phyloP scores from a whole-genome alignment of 345 rosid species.

The Schrenkiella parvula region DNA sequence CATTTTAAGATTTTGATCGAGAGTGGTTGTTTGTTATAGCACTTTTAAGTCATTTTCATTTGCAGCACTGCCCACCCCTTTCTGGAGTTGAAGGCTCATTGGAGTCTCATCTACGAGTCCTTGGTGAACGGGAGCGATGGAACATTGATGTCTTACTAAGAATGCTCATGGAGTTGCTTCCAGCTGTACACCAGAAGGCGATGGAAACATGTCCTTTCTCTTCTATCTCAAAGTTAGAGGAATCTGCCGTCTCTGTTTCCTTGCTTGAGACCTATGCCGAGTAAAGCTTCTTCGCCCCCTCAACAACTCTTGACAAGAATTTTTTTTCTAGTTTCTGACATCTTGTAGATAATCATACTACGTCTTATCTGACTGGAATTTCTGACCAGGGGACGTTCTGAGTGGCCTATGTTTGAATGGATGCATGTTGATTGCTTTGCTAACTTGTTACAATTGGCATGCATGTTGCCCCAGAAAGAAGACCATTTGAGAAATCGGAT shows the following conservation, averaged over 20 bases:
- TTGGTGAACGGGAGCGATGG: conserved; percentile 98
- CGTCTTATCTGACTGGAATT: conserved; percentile 7
- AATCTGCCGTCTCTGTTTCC: conserved; percentile 45
- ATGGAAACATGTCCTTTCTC: conserved; percentile 81
- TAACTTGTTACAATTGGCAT: conserved; percentile 66
- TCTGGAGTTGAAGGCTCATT: conserved; percentile 95
- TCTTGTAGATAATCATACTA: background rate
- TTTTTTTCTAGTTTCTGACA: conserved; percentile 6
- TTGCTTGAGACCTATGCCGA: conserved; percentile 70
- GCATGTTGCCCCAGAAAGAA: conserved; percentile 85
- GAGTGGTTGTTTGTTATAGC: conserved; percentile 22
- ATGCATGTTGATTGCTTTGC: conserved; percentile 90
- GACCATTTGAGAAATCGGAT: conserved; percentile 77
- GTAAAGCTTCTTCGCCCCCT: conserved; percentile 38
- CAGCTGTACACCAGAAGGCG: conserved; percentile 65
- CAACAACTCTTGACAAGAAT: conserved; percentile 5
- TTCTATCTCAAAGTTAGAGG: conserved; percentile 42
- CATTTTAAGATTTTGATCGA: background rate
- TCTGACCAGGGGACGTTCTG: conserved; percentile 58
- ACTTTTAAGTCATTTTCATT: conserved; percentile 7
- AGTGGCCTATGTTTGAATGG: conserved; percentile 96
- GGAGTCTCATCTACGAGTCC: conserved; percentile 79
- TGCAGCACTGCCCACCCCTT: conserved; percentile 87
- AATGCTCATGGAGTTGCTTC: conserved; percentile 75
- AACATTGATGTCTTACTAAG: conserved; percentile 82